These are phyloP conservation scores for Puccinia novopanici DNA, from an alignment of 1,284 basidiomycete species.

Conservation along the genomic window DNA sequence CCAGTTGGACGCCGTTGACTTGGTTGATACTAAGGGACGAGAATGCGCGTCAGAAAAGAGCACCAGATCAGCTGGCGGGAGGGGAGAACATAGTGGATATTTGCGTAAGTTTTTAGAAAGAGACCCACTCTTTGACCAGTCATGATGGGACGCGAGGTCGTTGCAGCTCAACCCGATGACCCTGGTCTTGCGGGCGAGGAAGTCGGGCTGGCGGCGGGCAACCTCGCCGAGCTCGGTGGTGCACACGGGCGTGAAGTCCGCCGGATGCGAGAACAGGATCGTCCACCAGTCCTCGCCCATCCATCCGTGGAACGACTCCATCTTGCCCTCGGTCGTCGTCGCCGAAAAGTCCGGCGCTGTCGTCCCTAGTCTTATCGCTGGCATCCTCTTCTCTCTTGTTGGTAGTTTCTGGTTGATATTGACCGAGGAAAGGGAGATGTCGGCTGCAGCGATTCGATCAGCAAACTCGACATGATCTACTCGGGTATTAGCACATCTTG, in stretches of 20 bases:
- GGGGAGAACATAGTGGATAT: too few relatives aligned
- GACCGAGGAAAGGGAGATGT: too few relatives aligned
- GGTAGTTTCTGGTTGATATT: too few relatives aligned
- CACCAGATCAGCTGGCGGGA: neutral
- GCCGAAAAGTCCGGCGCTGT: constrained; percentile 81
- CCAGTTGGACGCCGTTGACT: constrained; percentile 14
- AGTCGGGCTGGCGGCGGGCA: constrained; percentile 80
- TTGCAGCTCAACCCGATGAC: constrained; percentile 93
- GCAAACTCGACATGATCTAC: too few relatives aligned
- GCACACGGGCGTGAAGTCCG: constrained; percentile 63
- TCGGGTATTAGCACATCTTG: too few relatives aligned
- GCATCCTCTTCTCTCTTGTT: too few relatives aligned
- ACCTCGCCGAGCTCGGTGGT: constrained; percentile 96
- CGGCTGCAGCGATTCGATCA: too few relatives aligned
- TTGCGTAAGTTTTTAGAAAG: too few relatives aligned
- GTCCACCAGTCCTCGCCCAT: constrained; percentile 86
- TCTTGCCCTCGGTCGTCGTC: constrained; percentile 67
- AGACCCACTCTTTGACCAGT: constrained; percentile 76
- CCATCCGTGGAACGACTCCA: constrained; percentile 71
- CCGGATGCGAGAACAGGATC: constrained; percentile 83
- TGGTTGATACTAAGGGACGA: constrained; percentile 30
- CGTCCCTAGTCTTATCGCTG: constrained; percentile 60
- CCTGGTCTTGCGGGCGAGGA: constrained; percentile 83
- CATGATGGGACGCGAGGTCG: constrained; percentile 76
- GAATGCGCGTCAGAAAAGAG: neutral